These are phyloP conservation scores for Gaeumannomyces sp. DNA, from an alignment of 2,329 filamentous ascomycete species.

Conservation along the genomic window DNA sequence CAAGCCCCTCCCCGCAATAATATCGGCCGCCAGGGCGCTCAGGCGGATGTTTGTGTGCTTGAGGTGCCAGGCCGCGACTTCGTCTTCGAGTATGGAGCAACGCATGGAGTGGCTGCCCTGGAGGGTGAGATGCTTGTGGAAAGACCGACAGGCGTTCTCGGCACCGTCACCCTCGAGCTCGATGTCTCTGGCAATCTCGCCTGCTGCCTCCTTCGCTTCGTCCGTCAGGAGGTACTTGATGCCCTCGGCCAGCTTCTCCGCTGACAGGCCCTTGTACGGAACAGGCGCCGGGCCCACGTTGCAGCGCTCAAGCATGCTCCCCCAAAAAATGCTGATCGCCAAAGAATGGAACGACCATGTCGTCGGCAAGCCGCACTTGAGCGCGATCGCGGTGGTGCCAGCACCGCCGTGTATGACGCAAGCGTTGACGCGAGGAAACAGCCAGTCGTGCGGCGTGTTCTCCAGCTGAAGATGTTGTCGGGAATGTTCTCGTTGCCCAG, in stretches of 20 bases:
- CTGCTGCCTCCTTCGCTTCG: conserved; percentile 51
- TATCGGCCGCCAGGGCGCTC: conserved; percentile 57
- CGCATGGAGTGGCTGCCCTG: conserved; percentile 49
- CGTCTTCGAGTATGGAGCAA: conserved; percentile 59
- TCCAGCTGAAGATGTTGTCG: conserved; percentile 63
- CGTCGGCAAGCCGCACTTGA: conserved; percentile 67
- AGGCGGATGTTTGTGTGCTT: conserved; percentile 55
- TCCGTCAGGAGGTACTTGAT: conserved; percentile 62
- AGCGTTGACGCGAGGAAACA: conserved; percentile 60
- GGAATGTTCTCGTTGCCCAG: conserved; percentile 55
- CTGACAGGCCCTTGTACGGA: conserved; percentile 60
- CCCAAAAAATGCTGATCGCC: conserved; percentile 78
- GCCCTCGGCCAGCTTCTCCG: conserved; percentile 60
- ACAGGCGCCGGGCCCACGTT: conserved; percentile 61
- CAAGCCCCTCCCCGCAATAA: conserved; percentile 55
- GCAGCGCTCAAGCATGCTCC: conserved; percentile 57
- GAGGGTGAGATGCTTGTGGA: conserved; percentile 55
- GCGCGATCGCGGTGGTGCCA: conserved; percentile 67
- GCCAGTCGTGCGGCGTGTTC: conserved; percentile 71
- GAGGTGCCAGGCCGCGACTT: conserved; percentile 58
- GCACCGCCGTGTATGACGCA: conserved; percentile 74
- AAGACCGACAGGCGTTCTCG: conserved; percentile 60
- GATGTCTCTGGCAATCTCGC: conserved; percentile 55
- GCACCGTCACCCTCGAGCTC: conserved; percentile 61
- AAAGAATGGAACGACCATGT: conserved; percentile 74